phyloP scores from a whole-genome alignment of 495 filamentous ascomycete genomes.

The Umbilicaria muhlenbergii region DNA sequence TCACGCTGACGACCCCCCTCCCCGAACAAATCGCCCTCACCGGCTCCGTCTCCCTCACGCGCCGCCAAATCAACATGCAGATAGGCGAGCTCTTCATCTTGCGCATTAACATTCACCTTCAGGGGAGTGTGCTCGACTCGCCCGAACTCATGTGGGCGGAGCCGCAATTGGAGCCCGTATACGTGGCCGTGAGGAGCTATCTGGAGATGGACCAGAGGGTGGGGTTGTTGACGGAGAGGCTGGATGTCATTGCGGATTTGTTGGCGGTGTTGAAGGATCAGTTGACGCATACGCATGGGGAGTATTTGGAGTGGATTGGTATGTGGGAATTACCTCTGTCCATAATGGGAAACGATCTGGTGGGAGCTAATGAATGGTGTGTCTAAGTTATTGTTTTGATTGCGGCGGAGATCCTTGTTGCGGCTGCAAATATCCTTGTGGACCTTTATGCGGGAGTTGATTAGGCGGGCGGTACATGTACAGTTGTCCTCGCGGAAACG shows the following conservation, averaged over 20 bases:
- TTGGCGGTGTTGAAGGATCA: constrained; percentile 92
- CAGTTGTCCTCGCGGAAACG: not conserved
- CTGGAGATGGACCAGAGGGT: constrained; percentile 97
- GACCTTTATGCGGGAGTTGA: constrained; percentile 81
- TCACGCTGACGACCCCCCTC: constrained; percentile 75
- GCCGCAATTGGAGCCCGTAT: constrained; percentile 87
- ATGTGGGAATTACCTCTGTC: constrained; percentile 15
- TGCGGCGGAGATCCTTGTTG: constrained; percentile 88
- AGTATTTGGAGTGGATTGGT: constrained; percentile 95
- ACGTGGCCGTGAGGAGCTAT: constrained; percentile 86
- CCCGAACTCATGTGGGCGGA: constrained; percentile 98
- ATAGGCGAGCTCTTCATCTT: constrained; percentile 96
- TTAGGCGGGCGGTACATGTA: constrained; percentile 17
- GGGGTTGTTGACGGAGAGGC: constrained; percentile 69
- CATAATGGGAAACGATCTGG: no score
- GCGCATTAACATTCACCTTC: constrained; percentile 92
- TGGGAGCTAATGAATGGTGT: not conserved
- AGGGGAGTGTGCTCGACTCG: constrained; percentile 91
- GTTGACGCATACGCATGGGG: constrained; percentile 87
- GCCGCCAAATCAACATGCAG: constrained; percentile 90
- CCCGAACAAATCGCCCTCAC: constrained; percentile 81
- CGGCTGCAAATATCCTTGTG: constrained; percentile 87
- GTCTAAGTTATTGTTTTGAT: constrained; percentile 77
- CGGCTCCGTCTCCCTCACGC: constrained; percentile 71
- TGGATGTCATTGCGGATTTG: constrained; percentile 90